Evolutionary conservation across 768 basidiomycete species (phyloP), one percentile per base, ranked within the genome.

Genomic region (Dacryopinax primogenitus): DNA sequence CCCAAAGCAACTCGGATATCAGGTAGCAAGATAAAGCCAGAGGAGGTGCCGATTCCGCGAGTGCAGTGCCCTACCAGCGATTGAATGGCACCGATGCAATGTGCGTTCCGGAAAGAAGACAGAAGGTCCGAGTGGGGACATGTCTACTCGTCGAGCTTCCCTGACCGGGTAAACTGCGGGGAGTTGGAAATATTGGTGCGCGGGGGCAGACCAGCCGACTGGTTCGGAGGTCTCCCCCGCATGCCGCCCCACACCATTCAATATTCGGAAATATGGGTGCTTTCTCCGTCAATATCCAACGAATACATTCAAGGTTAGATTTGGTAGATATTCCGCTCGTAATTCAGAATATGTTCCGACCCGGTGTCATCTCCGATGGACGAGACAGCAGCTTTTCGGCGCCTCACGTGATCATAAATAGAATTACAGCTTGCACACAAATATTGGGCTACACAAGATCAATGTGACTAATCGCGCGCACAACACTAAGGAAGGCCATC

Each of bases 401-500:
- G 9, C 13, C 9, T 11, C 26, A 51, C 12, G 47, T 51, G 47
- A 11, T 11, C 9, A 21, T 33, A 26, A 62, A 16, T 18, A 62
- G 21, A 33, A 62, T 21, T 62, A 62, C 33, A 62, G 33, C 28
- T 33, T 37, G 35, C 33, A 37, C n/a, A 62, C 62, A 62, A 18
- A 62, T 21, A 33, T 33, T 32, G 26, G 36, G 33, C 62, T 37
- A 34, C 62, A 37, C 33, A n/a, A 33, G 26, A 23, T 18, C 18
- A 23, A 44, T 44, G 41, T 44, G 4, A 44, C 41, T 44, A 62
- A 62, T 62, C 32, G 33, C 35, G 18, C 41, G 7, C 4, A 3
- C 58, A 33, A 28, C 3, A 61, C 23, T 61, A 33, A 61, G 58
- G 33, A 28, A 47, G 62, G 37, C 66, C 70, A 70, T 66, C 58